Conservation (phyloP, 1,284 basidiomycete species). For the Sporisorium iseilematis-ciliati region DNA sequence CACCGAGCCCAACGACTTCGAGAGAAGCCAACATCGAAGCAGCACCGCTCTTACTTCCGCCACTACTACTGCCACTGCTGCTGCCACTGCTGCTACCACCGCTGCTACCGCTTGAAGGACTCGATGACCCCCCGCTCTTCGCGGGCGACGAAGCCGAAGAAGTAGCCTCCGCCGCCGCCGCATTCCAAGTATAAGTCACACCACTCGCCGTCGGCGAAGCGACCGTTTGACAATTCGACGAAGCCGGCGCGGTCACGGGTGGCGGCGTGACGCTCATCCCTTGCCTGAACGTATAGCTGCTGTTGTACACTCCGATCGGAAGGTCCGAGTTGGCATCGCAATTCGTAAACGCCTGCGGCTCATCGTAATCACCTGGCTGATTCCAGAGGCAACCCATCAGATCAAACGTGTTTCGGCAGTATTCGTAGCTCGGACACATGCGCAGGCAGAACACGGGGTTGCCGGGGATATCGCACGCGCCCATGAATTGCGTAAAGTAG, state of each 20-base stretch:
- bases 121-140: conserved; percentile 5
- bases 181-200: conserved; percentile 63
- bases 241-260: conserved; percentile 53
- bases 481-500: conserved; percentile 59
- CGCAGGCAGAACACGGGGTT: conserved; percentile 58
- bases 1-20: conserved; percentile 20
- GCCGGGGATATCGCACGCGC: conserved; percentile 64
- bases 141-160: conserved; percentile 12
- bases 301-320: conserved; percentile 60
- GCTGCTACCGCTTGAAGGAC: conserved; percentile 5
- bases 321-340: conserved; percentile 60
- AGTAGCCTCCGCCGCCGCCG: conserved; percentile 20
- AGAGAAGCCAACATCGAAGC: conserved; percentile 7
- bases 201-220: conserved; percentile 53
- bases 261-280: conserved; percentile 53
- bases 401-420: conserved; percentile 62
- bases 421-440: conserved; percentile 55
- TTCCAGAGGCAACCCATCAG: conserved; percentile 59
- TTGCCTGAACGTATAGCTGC: conserved; percentile 60
- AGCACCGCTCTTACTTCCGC: conserved; percentile 30
- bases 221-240: conserved; percentile 52
- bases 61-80: conserved; percentile 4
- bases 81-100: neutral
- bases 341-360: conserved; percentile 56
- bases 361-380: conserved; percentile 56